Evolutionary conservation across 805 yeast species (phyloP), one percentile per base, ranked within the genome.

Genomic region (Crinitomyces ghanaensis): DNA sequence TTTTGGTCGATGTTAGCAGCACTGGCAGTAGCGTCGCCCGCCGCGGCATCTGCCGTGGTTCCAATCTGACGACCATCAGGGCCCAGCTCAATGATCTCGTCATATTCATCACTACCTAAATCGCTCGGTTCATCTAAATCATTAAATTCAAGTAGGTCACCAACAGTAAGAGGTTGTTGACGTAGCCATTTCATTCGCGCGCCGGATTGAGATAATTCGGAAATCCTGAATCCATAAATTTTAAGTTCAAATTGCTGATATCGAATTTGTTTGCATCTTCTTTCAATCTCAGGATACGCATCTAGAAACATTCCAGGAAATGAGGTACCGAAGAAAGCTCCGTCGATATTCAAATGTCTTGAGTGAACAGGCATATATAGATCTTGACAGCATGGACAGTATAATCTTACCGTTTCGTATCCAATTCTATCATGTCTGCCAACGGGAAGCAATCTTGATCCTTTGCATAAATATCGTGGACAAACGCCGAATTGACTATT

Each of bases 161-260:
- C 72, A 13, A 60, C 66, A 3, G 73, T 67, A 28, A 61, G 60
- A 3, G 97, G 97, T 42, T 70, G 64, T 53, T 74, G 75, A 46
- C 97, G 72, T 41, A 88, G 65, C 98, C 98, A 91, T 48, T 69
- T 70, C 97, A 91, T 91, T 46, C 97, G 70, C n/a, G 93, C 86
- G 0, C 98, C 98, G 30, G 80, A 68, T 19, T 68, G 61, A 28
- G 93, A 77, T 35, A 60, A 51, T 51, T 82, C 88, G 48, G 79
- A 72, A 19, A 91, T 66, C 45, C 71, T 72, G 63, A 91, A 91
- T 1, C 98, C 98, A 60, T 82, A 91, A 30, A 86, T 66, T 53
- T 76, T 81, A 49, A 85, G 68, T 31, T 81, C 79, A 52, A 49
- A 54, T 38, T 43, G 54, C 43, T 64, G 61, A 45, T 40, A 30